Evolutionary conservation across 2,329 filamentous ascomycete species (phyloP).

Genomic region (Fusarium graminum): DNA sequence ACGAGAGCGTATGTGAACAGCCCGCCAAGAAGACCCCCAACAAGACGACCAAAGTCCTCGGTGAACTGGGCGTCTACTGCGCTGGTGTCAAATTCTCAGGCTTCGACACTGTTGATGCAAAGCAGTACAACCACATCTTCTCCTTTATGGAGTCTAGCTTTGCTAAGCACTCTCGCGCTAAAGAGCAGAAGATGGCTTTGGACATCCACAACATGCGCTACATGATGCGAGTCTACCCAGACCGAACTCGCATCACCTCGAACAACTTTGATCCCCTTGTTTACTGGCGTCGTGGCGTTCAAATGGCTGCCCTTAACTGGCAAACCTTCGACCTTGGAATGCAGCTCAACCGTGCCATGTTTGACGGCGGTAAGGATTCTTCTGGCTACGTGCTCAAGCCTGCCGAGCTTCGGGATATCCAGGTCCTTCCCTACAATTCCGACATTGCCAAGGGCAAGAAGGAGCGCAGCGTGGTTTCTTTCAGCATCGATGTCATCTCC

Average conservation of each 20-base stretch:
- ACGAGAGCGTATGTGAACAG: conserved; percentile 75
- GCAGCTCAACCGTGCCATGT: conserved; percentile 98
- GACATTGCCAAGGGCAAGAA: conserved; percentile 72
- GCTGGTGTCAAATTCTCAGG: conserved; percentile 84
- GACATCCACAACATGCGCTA: conserved; percentile 92
- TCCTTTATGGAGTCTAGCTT: conserved; percentile 95
- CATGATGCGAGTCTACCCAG: conserved; percentile 94
- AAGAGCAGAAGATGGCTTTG: conserved; percentile 80
- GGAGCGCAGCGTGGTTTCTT: conserved; percentile 84
- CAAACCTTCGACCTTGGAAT: conserved; percentile 96
- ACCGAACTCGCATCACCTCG: conserved; percentile 82
- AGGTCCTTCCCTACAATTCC: conserved; percentile 66
- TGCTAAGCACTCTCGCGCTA: conserved; percentile 80
- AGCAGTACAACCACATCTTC: conserved; percentile 92
- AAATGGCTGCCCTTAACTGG: conserved; percentile 99
- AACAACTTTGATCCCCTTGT: conserved; percentile 95
- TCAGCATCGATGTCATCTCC: conserved; percentile 89
- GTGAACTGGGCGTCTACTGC: conserved; percentile 84
- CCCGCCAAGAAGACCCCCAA: conserved; percentile 74
- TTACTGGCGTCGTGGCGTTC: conserved; percentile 95
- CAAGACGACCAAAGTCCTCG: conserved; percentile 87
- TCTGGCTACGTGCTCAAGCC: conserved; percentile 97
- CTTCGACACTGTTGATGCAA: conserved; percentile 82
- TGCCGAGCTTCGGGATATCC: conserved; percentile 80
- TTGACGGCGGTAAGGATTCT: conserved; percentile 85